Base-by-base conservation (phyloP, 192 early-diverging fungal genomes). In the Lobosporangium transversale region DNA sequence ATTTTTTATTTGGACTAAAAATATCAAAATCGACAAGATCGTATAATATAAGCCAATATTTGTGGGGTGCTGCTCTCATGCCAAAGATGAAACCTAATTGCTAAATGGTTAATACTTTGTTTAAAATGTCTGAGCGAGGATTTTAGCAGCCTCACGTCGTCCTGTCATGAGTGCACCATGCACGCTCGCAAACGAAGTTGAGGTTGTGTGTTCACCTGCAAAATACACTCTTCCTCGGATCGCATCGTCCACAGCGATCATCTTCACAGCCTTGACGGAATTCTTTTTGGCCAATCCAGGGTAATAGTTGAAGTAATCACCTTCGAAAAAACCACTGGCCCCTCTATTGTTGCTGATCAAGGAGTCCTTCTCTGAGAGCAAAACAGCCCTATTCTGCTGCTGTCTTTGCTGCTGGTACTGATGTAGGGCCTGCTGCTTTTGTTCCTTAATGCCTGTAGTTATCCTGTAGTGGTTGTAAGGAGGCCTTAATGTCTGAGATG, bases 161-260 rank as follows among this genome's bases (percentile, higher is more conserved):
- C 83, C 83, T 17, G 71, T 80, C 70, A 79, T 79, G 14, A 83
- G 53, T 11, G 83, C 83, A 30, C 83, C 83, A 58, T 84, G 83
- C 6, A 84, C 80, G 52, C 80, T 83, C 1, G 76, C 80, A 61
- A 84, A 84, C 18, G 64, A 67, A 0, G 74, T 66, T 2, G 71
- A 78, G 12, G 80, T 79, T 18, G 78, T 80, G 45, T 84, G 83
- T 20, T 84, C 83, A 2, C 83, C 83, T 20, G 83, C 83, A 67
- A 81, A 82, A 47, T 79, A 55, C 20, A 84, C 44, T 21, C 75
- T 55, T 11, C 81, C 74, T 21, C 42, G 20, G 4, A 3, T 33
- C 7, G 37, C 15, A 32, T 62, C 58, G 18, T 68, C 75, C 18
- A 68, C 67, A 4, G 53, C 69, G 4, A 78, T 52, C 23, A 56